phyloP scores from a whole-genome alignment of 164 flowering plant genomes.

The Stephania yunnanensis region DNA sequence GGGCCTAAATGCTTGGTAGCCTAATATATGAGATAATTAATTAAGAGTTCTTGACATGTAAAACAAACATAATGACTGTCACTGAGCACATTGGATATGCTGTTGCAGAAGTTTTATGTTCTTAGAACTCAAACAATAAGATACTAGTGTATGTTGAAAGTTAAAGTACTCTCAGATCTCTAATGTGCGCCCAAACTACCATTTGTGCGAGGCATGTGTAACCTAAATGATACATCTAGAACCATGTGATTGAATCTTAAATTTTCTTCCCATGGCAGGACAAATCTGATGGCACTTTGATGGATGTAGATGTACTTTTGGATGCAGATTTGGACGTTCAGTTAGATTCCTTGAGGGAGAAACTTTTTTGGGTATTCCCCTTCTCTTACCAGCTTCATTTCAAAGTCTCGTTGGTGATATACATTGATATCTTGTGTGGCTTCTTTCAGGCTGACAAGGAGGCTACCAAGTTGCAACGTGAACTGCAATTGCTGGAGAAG shows the following conservation, averaged over 20 bases:
- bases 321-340: constrained; percentile 34
- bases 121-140: too few relatives aligned
- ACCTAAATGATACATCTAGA: background rate
- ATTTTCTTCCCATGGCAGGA: constrained; percentile 22
- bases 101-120: background rate
- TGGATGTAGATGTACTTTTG: constrained; percentile 27
- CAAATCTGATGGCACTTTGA: constrained; percentile 22
- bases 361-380: constrained; percentile 45
- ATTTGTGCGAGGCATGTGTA: background rate
- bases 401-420: background rate
- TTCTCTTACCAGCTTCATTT: background rate
- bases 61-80: background rate
- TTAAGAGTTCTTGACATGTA: background rate
- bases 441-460: constrained; percentile 48
- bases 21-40: too few relatives aligned
- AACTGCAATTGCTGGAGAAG: constrained; percentile 46
- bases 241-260: background rate
- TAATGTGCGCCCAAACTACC: background rate
- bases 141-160: too few relatives aligned
- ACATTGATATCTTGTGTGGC: background rate
- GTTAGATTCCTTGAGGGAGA: constrained; percentile 52
- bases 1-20: too few relatives aligned
- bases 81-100: background rate
- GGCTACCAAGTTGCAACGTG: constrained; percentile 43
- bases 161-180: too few relatives aligned